Base-by-base conservation (phyloP, 2,329 filamentous ascomycete genomes). In the Furcasterigmium sp. region DNA sequence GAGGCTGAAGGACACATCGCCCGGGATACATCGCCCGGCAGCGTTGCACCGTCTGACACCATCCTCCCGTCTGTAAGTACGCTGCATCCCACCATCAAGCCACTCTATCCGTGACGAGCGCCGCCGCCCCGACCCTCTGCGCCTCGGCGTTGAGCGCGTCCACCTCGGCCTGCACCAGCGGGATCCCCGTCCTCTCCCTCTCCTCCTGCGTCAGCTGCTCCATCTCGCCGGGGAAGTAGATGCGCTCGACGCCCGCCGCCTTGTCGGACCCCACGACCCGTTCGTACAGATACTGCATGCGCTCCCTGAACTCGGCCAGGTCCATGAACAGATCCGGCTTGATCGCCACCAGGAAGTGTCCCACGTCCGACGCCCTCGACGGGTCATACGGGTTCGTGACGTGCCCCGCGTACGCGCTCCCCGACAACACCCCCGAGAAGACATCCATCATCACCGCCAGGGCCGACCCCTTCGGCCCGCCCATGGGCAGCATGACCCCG, bases 391-490 rank as follows among this genome's bases (percentile, higher is more conserved):
- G 88, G 15, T 78, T 78, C 0, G 82, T 85, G 15, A 93, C 87
- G 54, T 85, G 72, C 0, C 87, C 87, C 0, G 85, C 88, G 62
- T 88, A 93, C 0, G 86, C 86, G 25, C 82, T 84, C 0, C 87
- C 87, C 0, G 85, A 88, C 0, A 93, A 55, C 0, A 87, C 83
- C 0, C 87, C 87, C 0, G 85, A 90, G 57, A 93, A 91, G 3
- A 94, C 84, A 56, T 93, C 87, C 88, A 93, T 93, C 85, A 90
- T 91, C 43, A 93, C 78, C 1, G 85, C 70, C 32, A 93, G 60
- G 0, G 77, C 88, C 3, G 83, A 87, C 0, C 88, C 88, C 61
- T 93, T 93, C 0, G 87, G 86, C 0, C 88, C 87, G 3, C 87
- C 87, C 84, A 93, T 90, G 0, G 87, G 87, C 17, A 91, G 65